Evolutionary conservation across 2,329 filamentous ascomycete species (phyloP).

Genomic region (Chrysosphaeria jannelii): DNA sequence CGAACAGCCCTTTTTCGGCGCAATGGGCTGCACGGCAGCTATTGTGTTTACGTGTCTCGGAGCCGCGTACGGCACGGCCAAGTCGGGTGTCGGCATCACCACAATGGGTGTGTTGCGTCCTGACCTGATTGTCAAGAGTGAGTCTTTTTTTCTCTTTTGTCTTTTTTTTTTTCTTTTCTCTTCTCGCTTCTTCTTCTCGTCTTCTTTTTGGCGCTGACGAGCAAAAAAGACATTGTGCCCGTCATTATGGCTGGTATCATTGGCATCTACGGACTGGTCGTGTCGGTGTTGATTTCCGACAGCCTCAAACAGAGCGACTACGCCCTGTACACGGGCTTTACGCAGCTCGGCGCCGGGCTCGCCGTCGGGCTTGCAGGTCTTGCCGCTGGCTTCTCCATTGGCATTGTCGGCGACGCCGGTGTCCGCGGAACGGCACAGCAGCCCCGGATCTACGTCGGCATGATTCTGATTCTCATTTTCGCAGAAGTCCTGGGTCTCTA

Average conservation of each 20-base stretch:
- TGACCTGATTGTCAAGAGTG: constrained; percentile 98
- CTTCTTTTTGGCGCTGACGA: constrained; percentile 1
- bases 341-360: constrained; percentile 61
- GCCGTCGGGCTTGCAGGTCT: constrained; percentile 57
- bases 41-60: constrained; percentile 26
- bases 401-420: constrained; percentile 71
- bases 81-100: constrained; percentile 95
- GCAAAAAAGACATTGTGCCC: constrained; percentile 98
- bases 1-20: constrained; percentile 65
- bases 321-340: constrained; percentile 53
- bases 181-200: not conserved
- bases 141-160: constrained; percentile 8
- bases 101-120: constrained; percentile 95
- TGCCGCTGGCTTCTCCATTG: constrained; percentile 62
- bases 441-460: constrained; percentile 72
- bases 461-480: constrained; percentile 99
- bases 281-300: constrained; percentile 65
- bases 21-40: constrained; percentile 63
- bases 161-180: not conserved
- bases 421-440: constrained; percentile 65
- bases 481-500: constrained; percentile 98
- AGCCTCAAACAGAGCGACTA: constrained; percentile 37
- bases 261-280: constrained; percentile 87
- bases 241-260: constrained; percentile 99
- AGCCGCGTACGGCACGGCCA: constrained; percentile 93